phyloP scores from a whole-genome alignment of 768 basidiomycete species.

The Collybia sordida region DNA sequence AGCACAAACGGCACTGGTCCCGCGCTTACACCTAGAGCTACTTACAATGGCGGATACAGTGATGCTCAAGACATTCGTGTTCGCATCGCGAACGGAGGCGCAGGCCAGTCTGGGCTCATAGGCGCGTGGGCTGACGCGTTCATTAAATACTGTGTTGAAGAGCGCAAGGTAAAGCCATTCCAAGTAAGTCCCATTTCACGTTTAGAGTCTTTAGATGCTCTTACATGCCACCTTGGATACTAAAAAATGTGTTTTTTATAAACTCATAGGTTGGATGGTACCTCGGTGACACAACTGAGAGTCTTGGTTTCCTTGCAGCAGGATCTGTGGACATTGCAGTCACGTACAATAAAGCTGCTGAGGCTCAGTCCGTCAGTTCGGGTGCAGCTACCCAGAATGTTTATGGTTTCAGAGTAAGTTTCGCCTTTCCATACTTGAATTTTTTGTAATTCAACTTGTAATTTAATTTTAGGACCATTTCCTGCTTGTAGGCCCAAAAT shows the following conservation, averaged over 20 bases:
- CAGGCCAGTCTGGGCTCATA: conserved; percentile 18
- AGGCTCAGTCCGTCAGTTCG: conserved; percentile 31
- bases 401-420: conserved; percentile 48
- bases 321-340: conserved; percentile 49
- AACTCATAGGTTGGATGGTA: conserved; percentile 50
- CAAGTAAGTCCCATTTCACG: neutral
- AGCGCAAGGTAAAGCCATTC: conserved; percentile 6
- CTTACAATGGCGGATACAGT: conserved; percentile 13
- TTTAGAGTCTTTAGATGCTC: no score
- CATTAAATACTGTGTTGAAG: conserved; percentile 13
- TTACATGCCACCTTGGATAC: no score
- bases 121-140: conserved; percentile 17
- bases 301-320: conserved; percentile 37
- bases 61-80: conserved; percentile 10
- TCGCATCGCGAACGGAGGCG: conserved; percentile 17
- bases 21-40: conserved; percentile 4
- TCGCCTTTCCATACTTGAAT: neutral
- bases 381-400: conserved; percentile 29
- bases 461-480: conserved; percentile 49
- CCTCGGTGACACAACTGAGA: conserved; percentile 55
- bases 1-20: no score
- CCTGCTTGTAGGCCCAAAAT: conserved; percentile 44
- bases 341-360: conserved; percentile 54
- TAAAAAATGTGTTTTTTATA: neutral
- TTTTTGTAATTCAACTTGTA: neutral